Percentiles rank a stretch among this genome's conserved stretches.
Evolutionary conservation across 108 stramenopile species (phyloP).

Genomic region (Skeletonema potamos): DNA sequence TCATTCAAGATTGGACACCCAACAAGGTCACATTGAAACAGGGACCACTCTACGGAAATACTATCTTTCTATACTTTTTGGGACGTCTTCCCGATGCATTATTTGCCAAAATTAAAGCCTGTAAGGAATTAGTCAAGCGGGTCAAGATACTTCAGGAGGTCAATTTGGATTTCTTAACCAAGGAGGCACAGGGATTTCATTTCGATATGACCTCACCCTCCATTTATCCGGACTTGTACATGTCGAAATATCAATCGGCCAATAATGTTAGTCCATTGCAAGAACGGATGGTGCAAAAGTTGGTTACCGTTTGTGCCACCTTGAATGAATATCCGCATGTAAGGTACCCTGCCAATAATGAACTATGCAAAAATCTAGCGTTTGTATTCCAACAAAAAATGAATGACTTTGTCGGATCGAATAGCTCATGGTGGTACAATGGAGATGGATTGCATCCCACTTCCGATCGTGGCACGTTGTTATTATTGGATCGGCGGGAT

Average conservation of each 20-base stretch:
- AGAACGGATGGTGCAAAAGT: slow-evolving; percentile 63
- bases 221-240: slow-evolving; percentile 51
- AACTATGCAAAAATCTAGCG: slow-evolving; percentile 68
- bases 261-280: slow-evolving; percentile 34
- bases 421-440: slow-evolving; percentile 88
- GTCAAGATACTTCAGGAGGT: slow-evolving; percentile 88
- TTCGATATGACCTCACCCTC: slow-evolving; percentile 76
- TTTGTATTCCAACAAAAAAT: slow-evolving; percentile 82
- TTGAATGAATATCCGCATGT: slow-evolving; percentile 97
- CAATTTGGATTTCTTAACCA: slow-evolving; percentile 92
- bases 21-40: slow-evolving; percentile 39
- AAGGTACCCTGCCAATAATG: slow-evolving; percentile 74
- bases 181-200: slow-evolving; percentile 87
- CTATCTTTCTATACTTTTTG: slow-evolving; percentile 91
- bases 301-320: slow-evolving; percentile 95
- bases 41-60: slow-evolving; percentile 79
- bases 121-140: slow-evolving; percentile 80
- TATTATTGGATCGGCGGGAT: slow-evolving; percentile 89
- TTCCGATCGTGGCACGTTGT: slow-evolving; percentile 78
- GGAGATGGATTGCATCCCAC: slow-evolving; percentile 75
- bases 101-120: slow-evolving; percentile 78
- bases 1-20: slow-evolving; percentile 75
- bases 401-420: slow-evolving; percentile 76
- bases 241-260: slow-evolving; percentile 6
- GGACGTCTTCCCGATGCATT: slow-evolving; percentile 63